A percentile compares a stretch with the other conserved stretches of the same genome.
Conservation (phyloP, 2,329 filamentous ascomycete species). For the Cadophora malorum region DNA sequence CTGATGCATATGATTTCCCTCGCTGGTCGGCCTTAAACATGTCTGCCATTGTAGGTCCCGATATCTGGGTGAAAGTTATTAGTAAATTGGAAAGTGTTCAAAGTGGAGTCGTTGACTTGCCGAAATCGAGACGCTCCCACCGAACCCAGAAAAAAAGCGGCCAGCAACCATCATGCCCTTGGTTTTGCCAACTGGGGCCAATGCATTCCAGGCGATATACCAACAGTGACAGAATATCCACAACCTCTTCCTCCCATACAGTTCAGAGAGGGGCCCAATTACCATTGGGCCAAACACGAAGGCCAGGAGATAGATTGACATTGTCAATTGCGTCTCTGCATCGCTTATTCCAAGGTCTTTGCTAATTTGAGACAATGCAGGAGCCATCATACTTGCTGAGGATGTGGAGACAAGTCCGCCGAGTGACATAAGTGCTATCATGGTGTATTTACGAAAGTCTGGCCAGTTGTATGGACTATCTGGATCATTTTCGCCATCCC, state of each 20-base stretch:
- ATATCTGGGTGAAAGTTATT: not conserved
- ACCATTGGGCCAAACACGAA: slow-evolving; percentile 54
- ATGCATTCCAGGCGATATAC: slow-evolving; percentile 59
- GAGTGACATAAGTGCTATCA: slow-evolving; percentile 53
- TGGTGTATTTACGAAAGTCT: slow-evolving; percentile 50
- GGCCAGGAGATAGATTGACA: slow-evolving; percentile 55
- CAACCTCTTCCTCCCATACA: slow-evolving; percentile 51
- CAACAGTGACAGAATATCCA: slow-evolving; percentile 53
- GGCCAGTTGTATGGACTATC: slow-evolving; percentile 31
- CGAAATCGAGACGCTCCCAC: slow-evolving; percentile 51
- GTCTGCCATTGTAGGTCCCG: not conserved
- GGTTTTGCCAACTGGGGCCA: slow-evolving; percentile 52
- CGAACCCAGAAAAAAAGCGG: slow-evolving; percentile 54
- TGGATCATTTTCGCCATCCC: slow-evolving; percentile 25
- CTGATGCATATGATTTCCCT: slow-evolving; percentile 48
- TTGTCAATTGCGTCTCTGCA: slow-evolving; percentile 48
- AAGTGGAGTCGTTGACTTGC: slow-evolving; percentile 46
- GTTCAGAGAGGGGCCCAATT: slow-evolving; percentile 56
- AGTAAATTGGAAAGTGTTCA: not conserved
- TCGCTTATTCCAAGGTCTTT: slow-evolving; percentile 57
- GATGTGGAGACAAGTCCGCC: slow-evolving; percentile 56
- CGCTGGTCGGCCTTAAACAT: slow-evolving; percentile 45
- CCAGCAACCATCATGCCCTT: slow-evolving; percentile 50
- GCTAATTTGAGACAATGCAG: slow-evolving; percentile 53
- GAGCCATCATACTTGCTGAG: slow-evolving; percentile 59